phyloP scores from a whole-genome alignment of 495 filamentous ascomycete genomes.

The Penicillium samsonianum region DNA sequence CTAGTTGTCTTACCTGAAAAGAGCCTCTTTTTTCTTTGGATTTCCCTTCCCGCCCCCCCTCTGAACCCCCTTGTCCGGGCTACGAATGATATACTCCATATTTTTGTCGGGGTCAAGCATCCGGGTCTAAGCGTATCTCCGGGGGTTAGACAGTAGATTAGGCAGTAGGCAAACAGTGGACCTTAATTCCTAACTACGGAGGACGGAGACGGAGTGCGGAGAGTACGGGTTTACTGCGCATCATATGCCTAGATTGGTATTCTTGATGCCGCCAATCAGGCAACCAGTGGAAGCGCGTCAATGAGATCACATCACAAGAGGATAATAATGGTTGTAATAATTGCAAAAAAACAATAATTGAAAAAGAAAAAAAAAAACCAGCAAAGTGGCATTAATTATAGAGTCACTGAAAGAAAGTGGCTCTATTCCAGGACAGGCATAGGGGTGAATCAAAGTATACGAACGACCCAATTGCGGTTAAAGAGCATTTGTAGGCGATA shows the following conservation, averaged over 20 bases:
- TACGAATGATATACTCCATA: neutral
- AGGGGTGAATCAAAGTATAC: constrained; percentile 18
- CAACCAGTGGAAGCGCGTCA: constrained; percentile 11
- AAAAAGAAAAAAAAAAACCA: neutral
- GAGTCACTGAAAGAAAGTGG: constrained; percentile 6
- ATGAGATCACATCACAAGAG: neutral
- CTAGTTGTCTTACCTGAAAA: constrained; percentile 7
- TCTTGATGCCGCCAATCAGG: constrained; percentile 21
- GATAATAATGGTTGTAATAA: constrained; percentile 10
- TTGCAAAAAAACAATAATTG: neutral
- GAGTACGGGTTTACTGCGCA: neutral
- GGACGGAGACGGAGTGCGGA: too few relatives aligned
- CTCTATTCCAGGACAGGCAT: constrained; percentile 19
- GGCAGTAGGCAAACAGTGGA: neutral
- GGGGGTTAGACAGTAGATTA: neutral
- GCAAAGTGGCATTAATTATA: neutral
- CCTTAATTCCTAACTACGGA: neutral
- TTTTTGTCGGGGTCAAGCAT: neutral
- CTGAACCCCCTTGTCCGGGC: neutral
- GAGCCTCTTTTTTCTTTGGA: constrained; percentile 10
- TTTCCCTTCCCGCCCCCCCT: neutral
- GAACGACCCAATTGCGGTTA: constrained; percentile 18
- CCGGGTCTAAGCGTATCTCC: constrained; percentile 7
- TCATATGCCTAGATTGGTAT: constrained; percentile 9
- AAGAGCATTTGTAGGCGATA: constrained; percentile 20